Conservation (phyloP, 2,329 filamentous ascomycete species). For the Fusarium caatingaense region DNA sequence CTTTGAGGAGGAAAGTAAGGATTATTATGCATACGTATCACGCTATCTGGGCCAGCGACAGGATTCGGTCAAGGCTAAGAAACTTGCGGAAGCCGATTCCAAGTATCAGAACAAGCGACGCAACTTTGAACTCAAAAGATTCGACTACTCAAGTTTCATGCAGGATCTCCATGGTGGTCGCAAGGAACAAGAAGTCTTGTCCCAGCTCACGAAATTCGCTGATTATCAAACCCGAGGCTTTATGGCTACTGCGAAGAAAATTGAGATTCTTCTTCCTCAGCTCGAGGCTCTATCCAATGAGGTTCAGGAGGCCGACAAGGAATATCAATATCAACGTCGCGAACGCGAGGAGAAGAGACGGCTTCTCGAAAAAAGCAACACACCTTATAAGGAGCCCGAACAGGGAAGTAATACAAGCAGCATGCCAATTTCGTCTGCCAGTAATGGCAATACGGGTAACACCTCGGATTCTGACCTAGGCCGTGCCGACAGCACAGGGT, state of each 20-base stretch:
- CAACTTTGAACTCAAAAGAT: constrained; percentile 96
- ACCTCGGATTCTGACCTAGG: constrained; percentile 76
- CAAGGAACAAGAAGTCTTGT: constrained; percentile 96
- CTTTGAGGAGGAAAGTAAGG: constrained; percentile 98
- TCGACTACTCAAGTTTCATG: constrained; percentile 99
- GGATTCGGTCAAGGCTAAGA: constrained; percentile 97
- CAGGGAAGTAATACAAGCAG: constrained; percentile 58
- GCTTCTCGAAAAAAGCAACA: constrained; percentile 87
- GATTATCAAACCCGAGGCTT: constrained; percentile 89
- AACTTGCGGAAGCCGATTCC: constrained; percentile 90
- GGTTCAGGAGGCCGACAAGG: constrained; percentile 94
- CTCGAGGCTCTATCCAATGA: constrained; percentile 88
- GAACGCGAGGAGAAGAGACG: constrained; percentile 95
- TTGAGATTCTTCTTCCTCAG: constrained; percentile 88
- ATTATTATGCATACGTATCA: constrained; percentile 96
- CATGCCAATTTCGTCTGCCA: constrained; percentile 45
- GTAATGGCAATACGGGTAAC: constrained; percentile 61
- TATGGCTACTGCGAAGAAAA: constrained; percentile 83
- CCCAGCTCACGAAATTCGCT: constrained; percentile 92
- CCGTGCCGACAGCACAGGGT: constrained; percentile 79
- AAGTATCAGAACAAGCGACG: constrained; percentile 95
- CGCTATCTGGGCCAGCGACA: constrained; percentile 96
- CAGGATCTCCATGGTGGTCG: constrained; percentile 98
- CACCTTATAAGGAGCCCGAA: constrained; percentile 77
- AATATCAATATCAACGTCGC: constrained; percentile 94